phyloP scores from a whole-genome alignment of 257 asterid genomes.

The Solanum chiquidenum region DNA sequence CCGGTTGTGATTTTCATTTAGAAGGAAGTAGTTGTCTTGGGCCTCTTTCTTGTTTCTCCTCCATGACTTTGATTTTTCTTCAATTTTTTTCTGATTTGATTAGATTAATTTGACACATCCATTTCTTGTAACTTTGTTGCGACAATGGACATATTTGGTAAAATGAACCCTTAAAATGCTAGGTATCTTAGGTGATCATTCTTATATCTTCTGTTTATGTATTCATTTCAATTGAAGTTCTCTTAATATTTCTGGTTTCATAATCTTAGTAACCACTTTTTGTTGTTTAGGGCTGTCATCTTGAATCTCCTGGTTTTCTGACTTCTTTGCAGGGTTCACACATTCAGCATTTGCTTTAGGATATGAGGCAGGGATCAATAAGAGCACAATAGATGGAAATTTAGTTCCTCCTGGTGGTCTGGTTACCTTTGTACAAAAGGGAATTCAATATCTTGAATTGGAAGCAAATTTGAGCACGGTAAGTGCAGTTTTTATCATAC shows the following conservation, averaged over 20 bases:
- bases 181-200: not conserved
- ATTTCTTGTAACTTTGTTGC: not conserved
- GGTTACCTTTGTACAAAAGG: slow-evolving; percentile 78
- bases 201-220: not conserved
- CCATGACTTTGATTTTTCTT: not conserved
- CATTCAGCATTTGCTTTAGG: slow-evolving; percentile 90
- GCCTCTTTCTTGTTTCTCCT: not conserved
- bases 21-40: not conserved
- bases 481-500: slow-evolving; percentile 14
- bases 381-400: slow-evolving; percentile 66
- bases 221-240: not conserved
- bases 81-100: not conserved
- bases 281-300: not conserved
- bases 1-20: not conserved
- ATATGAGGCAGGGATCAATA: slow-evolving; percentile 78
- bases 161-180: not conserved
- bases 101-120: not conserved
- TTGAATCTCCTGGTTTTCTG: not conserved
- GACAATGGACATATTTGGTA: not conserved
- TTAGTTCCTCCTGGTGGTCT: slow-evolving; percentile 97
- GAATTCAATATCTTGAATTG: slow-evolving; percentile 85
- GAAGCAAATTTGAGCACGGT: slow-evolving; percentile 76
- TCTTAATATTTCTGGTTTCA: not conserved
- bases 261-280: not conserved
- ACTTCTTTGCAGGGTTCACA: slow-evolving; percentile 57